These are phyloP conservation scores for Royoungia palumana DNA, from an alignment of 768 basidiomycete species.

Conservation along the genomic window DNA sequence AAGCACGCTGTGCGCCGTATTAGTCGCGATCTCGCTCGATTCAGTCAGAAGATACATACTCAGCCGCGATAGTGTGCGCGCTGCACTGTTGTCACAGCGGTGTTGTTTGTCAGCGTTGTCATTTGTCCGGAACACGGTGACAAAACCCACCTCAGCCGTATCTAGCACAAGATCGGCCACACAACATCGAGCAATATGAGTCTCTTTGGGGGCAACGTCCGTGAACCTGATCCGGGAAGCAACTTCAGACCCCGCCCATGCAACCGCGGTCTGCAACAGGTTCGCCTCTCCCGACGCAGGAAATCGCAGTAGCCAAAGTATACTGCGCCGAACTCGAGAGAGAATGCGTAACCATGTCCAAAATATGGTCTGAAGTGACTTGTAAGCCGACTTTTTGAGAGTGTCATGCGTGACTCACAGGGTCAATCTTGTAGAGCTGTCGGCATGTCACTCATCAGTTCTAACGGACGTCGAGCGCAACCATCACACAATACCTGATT, in stretches of 20 bases:
- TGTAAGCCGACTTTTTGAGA: background rate
- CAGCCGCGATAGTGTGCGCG: conserved; percentile 50
- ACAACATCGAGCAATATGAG: conserved; percentile 43
- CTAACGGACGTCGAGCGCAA: background rate
- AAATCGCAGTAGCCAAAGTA: conserved; percentile 54
- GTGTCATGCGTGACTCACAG: conserved; percentile 23
- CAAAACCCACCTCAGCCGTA: conserved; percentile 42
- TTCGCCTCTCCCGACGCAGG: conserved; percentile 46
- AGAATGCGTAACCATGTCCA: conserved; percentile 49
- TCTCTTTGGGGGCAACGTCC: conserved; percentile 45
- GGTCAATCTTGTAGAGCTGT: conserved; percentile 47
- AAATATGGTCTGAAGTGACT: conserved; percentile 36
- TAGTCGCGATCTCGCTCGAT: background rate
- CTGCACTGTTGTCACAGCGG: conserved; percentile 39
- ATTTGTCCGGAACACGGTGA: background rate
- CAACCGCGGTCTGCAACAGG: conserved; percentile 37
- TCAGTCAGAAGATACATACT: conserved; percentile 31
- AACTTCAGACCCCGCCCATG: conserved; percentile 46
- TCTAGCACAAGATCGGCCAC: conserved; percentile 52
- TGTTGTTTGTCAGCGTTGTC: background rate
- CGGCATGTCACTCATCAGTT: conserved; percentile 3
- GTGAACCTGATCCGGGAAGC: conserved; percentile 46
- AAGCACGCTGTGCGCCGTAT: conserved; percentile 36
- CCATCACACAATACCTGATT: conserved; percentile 40
- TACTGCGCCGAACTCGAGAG: conserved; percentile 40